A percentile compares a stretch with the other conserved stretches of the same genome.
Conservation (phyloP, 202 grass and related monocot genomes). For the Panicum hallii region DNA sequence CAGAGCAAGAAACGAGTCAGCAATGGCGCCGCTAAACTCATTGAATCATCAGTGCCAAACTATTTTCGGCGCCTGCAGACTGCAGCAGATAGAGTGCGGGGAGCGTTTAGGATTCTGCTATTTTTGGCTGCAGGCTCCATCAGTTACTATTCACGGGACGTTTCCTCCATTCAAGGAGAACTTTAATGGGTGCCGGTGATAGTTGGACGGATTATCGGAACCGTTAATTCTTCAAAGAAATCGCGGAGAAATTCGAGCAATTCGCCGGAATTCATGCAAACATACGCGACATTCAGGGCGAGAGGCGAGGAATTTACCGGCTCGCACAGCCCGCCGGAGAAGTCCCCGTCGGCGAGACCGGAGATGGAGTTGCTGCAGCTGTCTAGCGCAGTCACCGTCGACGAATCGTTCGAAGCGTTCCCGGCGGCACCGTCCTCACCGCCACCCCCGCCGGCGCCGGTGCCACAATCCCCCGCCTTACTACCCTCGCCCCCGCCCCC, state of each 20-base stretch:
- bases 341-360: constrained; percentile 58
- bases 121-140: constrained; percentile 37
- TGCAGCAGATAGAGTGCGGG: background rate
- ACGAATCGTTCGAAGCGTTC: constrained; percentile 69
- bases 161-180: constrained; percentile 21
- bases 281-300: background rate
- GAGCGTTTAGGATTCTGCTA: constrained; percentile 46
- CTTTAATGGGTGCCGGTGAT: constrained; percentile 30
- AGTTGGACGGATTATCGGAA: background rate
- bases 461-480: constrained; percentile 1
- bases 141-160: constrained; percentile 45
- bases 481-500: background rate
- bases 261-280: constrained; percentile 17
- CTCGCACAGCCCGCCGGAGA: constrained; percentile 79
- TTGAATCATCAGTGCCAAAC: constrained; percentile 4
- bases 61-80: background rate
- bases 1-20: constrained; percentile 28
- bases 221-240: constrained; percentile 20
- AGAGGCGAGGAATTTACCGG: constrained; percentile 56
- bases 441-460: background rate
- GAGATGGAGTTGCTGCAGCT: constrained; percentile 85
- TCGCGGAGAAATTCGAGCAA: background rate
- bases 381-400: constrained; percentile 71
- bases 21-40: constrained; percentile 20
- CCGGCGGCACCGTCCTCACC: constrained; percentile 28